Base-by-base conservation (phyloP, 768 basidiomycete genomes). In the Mycena olivaceomarginata region DNA sequence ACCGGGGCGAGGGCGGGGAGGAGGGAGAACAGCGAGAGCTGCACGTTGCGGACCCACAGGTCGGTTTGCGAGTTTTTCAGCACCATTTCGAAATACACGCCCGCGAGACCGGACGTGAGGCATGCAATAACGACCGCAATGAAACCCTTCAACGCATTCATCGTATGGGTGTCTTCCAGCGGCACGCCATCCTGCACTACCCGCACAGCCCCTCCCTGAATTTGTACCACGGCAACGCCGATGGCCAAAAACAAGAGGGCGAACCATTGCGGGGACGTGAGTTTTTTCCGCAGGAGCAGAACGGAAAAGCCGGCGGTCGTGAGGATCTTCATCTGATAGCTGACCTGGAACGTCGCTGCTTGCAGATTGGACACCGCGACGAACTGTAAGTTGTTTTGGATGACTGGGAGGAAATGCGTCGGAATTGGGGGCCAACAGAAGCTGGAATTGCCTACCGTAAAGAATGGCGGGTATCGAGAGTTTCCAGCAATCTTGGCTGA, bases 41-140 rank as follows among this genome's bases (percentile, higher is more conserved):
- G 98, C 76, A 98, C 95, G 84, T 99, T 99, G 82, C 98, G 95
- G 74, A 98, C 94, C 98, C 98, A 99, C 13, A 99, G 90, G 86
- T 98, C 97, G 5, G 94, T 91, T 80, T 93, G 93, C 4, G 96
- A 95, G 80, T 94, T 94, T 88, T 98, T 99, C 79, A 98, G 89
- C 46, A 97, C 97, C 95, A 98, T 97, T 87, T 99, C 98, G 80
- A 99, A 99, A 87, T 99, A 99, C 39, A 99, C 98, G 8, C 98
- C 98, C 0, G 98, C 98, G 60, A 99, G 92, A 37, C 98, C 98
- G 0, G 97, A 98, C 0, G 98, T 98, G 83, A 98, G 93, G 87
- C 98, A 99, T 0, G 98, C 97, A 16, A 94, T 92, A 9, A 92
- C 90, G 67, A 99, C 98, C 1, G 98, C 98, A 64, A 95, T 82